Evolutionary conservation across 495 filamentous ascomycete species (phyloP), one percentile per base, ranked within the genome.

Genomic region (Daldinia decipiens): DNA sequence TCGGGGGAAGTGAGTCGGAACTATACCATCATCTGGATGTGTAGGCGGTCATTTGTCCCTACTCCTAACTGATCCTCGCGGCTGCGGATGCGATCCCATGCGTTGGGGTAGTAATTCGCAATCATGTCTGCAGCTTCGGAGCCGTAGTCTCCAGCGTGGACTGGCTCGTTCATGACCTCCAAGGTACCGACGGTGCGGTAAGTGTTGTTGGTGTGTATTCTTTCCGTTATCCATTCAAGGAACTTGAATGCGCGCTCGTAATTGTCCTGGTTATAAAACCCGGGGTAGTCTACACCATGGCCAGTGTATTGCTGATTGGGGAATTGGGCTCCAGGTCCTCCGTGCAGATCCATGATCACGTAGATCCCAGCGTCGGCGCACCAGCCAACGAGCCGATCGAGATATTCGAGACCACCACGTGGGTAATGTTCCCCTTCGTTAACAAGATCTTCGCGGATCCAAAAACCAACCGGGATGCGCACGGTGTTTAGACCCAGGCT

Each of bases 321-420:
- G 15, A 79, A 75, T 63, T 91, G 88, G 0, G 85, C 84, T 13
- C 85, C 88, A 0, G 89, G 88, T 1, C 85, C 87, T n/a, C 86
- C 88, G 68, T 90, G 88, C 15, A 90, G 76, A 65, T 89, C 89
- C 61, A 90, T 82, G 52, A 91, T 89, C 61, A 91, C 83, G 72
- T 89, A 90, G 45, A 90, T 62, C 0, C 85, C 86, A 2, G 79
- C 78, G 58, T 88, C 81, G 31, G 79, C 82, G 3, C 85, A 86
- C 87, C 84, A 87, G 11, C 80, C 81, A 52, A 85, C 87, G 0
- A 90, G 58, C 15, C 79, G 77, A 68, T 87, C 79, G 17, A 90
- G 78, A 73, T 87, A 88, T 4, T 72, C 39, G 3, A 89, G 73
- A 0, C 82, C 87, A 5, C 88, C 88, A 67, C 82, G 81, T 0